Percentiles rank a stretch among this genome's conserved stretches.
Conservation (phyloP, 306 rosid genomes). For the Argentina anserina region DNA sequence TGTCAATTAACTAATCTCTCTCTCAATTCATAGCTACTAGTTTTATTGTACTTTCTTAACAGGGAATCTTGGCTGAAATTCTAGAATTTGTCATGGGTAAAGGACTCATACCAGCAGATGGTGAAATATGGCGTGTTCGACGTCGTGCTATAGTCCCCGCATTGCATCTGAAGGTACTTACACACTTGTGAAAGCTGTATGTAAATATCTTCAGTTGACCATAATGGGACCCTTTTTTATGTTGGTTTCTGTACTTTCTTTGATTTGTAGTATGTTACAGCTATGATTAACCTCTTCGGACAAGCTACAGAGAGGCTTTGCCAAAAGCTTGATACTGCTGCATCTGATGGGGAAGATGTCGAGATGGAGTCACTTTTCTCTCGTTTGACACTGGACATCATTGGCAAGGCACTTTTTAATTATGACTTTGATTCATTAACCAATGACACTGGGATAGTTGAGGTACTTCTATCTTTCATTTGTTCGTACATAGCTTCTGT, state of each 20-base stretch:
- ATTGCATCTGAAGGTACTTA: slow-evolving; percentile 71
- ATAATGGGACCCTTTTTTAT: neutral
- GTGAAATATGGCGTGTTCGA: slow-evolving; percentile 89
- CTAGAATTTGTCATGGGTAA: slow-evolving; percentile 95
- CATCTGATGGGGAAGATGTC: slow-evolving; percentile 81
- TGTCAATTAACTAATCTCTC: neutral
- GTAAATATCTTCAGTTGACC: neutral
- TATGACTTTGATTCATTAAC: slow-evolving; percentile 93
- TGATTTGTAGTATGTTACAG: slow-evolving; percentile 71
- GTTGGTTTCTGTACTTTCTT: slow-evolving; percentile 29
- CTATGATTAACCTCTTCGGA: slow-evolving; percentile 90
- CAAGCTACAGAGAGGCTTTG: slow-evolving; percentile 96
- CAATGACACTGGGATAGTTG: slow-evolving; percentile 86
- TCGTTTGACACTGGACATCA: slow-evolving; percentile 81
- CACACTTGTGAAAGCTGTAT: neutral
- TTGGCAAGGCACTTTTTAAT: slow-evolving; percentile 96
- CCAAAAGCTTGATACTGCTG: slow-evolving; percentile 78
- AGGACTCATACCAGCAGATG: slow-evolving; percentile 99
- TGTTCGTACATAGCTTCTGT: slow-evolving; percentile 5
- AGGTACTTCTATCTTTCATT: slow-evolving; percentile 51
- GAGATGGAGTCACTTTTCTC: slow-evolving; percentile 99
- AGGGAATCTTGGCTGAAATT: slow-evolving; percentile 99
- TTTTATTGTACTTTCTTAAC: slow-evolving; percentile 18
- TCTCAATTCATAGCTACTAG: slow-evolving; percentile 16
- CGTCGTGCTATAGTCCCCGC: slow-evolving; percentile 93